Evolutionary conservation across 2,329 filamentous ascomycete species (phyloP).

Genomic region (Incumbomyces lentus): DNA sequence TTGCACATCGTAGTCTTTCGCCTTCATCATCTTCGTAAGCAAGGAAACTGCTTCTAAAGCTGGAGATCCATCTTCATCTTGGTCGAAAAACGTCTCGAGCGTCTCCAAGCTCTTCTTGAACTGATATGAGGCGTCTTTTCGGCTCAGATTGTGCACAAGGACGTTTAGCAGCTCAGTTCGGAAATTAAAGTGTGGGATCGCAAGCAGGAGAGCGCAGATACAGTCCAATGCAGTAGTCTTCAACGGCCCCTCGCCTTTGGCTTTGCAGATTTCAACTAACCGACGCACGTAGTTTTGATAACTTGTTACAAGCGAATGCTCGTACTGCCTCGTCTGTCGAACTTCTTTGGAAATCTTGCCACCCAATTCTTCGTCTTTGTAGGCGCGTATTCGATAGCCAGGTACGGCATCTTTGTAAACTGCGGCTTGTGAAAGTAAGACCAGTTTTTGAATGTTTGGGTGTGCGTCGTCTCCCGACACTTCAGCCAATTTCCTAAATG

Average conservation of each 20-base stretch:
- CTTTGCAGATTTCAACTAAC: slow-evolving; percentile 57
- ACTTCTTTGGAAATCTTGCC: slow-evolving; percentile 90
- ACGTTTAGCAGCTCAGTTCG: slow-evolving; percentile 79
- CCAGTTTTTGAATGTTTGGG: slow-evolving; percentile 69
- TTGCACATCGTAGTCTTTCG: slow-evolving; percentile 68
- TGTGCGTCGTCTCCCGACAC: slow-evolving; percentile 54
- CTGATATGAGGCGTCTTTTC: slow-evolving; percentile 59
- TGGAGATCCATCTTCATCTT: slow-evolving; percentile 82
- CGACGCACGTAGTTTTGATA: slow-evolving; percentile 79
- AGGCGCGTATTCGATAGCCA: slow-evolving; percentile 82
- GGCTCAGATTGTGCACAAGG: slow-evolving; percentile 71
- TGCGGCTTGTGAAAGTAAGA: slow-evolving; percentile 73
- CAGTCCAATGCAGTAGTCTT: slow-evolving; percentile 73
- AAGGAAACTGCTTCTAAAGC: slow-evolving; percentile 78
- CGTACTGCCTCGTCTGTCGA: slow-evolving; percentile 67
- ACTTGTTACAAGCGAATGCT: slow-evolving; percentile 73
- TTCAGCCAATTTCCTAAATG: slow-evolving; percentile 66
- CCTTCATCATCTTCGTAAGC: slow-evolving; percentile 91
- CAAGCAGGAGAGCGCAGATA: slow-evolving; percentile 65
- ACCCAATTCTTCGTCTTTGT: slow-evolving; percentile 61
- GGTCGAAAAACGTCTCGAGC: slow-evolving; percentile 68
- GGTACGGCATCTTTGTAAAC: slow-evolving; percentile 95
- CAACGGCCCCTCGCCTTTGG: slow-evolving; percentile 34
- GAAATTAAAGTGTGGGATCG: slow-evolving; percentile 96
- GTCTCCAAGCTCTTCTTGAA: slow-evolving; percentile 68